Evolutionary conservation across 176 grass and related monocot genomes (phyloP), one percentile per base, ranked within the genome.

Genomic region (Carex kokanica): DNA sequence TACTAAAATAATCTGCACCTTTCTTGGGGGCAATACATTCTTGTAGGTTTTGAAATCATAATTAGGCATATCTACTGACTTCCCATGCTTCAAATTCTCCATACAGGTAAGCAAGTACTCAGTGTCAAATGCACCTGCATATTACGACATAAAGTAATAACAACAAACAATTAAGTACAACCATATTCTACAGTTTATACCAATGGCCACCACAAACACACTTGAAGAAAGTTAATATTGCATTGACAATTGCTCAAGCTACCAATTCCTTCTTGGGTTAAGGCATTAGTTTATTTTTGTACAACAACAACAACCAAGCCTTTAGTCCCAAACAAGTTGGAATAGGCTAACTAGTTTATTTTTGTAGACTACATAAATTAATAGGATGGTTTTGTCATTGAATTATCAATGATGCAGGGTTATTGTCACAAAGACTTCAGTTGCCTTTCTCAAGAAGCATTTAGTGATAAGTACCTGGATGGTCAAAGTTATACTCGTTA

Each of bases 1-100:
- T 81, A n/a, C 60, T 86, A 83, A 23, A 52, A 83, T 52, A 81
- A 84, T 71, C 36, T 59, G 51, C 89, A 99, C 96, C 96, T 95
- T 95, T 56, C 96, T 84, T 55, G 89, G 84, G 71, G 73, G 74
- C 82, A 83, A 73, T 17, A 88, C 66, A 18, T 87, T 92, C 89
- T 93, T 91, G 78, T 99, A 85, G 87, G 89, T 99, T 89, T 89
- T 99, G 80, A 95, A 95, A 87, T 99, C 88, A 72, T 99, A 99
- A 79, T 58, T 92, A 79, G 96, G 96, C 77, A 93, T 88, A 83
- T 95, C 88, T 78, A 90, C 89, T 72, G 93, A 90, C 63, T 88
- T 88, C 16, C 96, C 96, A 78, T 31, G 83, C 71, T 88, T 99
- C 88, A 99, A 67, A 31, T 89, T 88, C 59, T 88, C 89, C 94